A percentile compares a stretch with the other conserved stretches of the same genome.
phyloP scores from a whole-genome alignment of 1,284 basidiomycete genomes.

The Irpex lacteus region DNA sequence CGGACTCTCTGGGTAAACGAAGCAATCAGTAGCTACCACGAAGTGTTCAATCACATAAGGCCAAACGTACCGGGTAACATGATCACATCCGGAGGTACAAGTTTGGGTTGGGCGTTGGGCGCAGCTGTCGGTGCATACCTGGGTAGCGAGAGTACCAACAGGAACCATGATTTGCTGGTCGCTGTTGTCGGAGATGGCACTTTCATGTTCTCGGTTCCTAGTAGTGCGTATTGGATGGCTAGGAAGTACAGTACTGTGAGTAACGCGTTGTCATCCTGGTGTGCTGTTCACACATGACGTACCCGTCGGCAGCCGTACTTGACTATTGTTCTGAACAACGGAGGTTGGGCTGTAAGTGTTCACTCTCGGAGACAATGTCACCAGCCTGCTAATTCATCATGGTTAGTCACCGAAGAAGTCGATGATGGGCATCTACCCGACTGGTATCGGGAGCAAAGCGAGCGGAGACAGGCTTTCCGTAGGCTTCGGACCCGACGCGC shows the following conservation, averaged over 20 bases:
- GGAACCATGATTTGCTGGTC: constrained; percentile 48
- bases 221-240: constrained; percentile 69
- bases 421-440: constrained; percentile 63
- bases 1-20: constrained; percentile 60
- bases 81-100: constrained; percentile 54
- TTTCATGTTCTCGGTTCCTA: constrained; percentile 65
- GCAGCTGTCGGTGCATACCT: constrained; percentile 58
- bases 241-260: constrained; percentile 61
- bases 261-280: constrained; percentile 3
- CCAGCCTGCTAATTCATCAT: background rate
- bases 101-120: constrained; percentile 64
- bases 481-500: constrained; percentile 63
- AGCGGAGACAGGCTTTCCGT: constrained; percentile 51
- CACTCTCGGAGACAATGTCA: background rate
- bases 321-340: constrained; percentile 69
- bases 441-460: constrained; percentile 48
- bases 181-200: constrained; percentile 67
- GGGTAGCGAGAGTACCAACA: constrained; percentile 34
- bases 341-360: constrained; percentile 56
- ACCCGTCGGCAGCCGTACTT: constrained; percentile 53
- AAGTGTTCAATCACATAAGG: constrained; percentile 56
- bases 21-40: constrained; percentile 53
- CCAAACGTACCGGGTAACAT: constrained; percentile 49
- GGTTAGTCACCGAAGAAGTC: constrained; percentile 57
- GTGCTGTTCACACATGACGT: background rate